Evolutionary conservation across 2,329 filamentous ascomycete species (phyloP).

Genomic region (Lachnellula subtilissima): DNA sequence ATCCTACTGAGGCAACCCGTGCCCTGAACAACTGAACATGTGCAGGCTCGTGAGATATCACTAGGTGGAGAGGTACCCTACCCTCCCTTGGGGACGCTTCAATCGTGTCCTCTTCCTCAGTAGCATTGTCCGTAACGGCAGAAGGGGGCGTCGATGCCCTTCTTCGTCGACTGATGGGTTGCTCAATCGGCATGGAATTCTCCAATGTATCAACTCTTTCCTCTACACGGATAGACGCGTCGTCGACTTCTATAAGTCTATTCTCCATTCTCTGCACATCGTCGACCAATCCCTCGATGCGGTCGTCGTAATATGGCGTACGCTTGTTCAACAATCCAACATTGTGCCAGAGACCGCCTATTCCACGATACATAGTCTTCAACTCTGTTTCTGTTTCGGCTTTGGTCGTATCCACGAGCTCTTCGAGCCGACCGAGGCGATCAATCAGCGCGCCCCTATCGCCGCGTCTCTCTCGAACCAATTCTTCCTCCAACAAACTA

Average conservation of each 20-base stretch:
- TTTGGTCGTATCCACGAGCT: constrained; percentile 47
- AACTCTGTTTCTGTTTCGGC: constrained; percentile 49
- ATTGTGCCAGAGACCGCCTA: constrained; percentile 48
- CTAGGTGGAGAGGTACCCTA: constrained; percentile 4
- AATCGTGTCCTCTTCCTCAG: constrained; percentile 7
- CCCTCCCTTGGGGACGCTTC: constrained; percentile 3
- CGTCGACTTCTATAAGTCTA: constrained; percentile 30
- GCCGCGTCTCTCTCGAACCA: constrained; percentile 34
- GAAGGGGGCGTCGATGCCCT: constrained; percentile 29
- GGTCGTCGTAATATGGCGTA: constrained; percentile 49
- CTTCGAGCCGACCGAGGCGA: constrained; percentile 42
- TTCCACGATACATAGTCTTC: constrained; percentile 50
- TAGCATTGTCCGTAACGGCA: constrained; percentile 1
- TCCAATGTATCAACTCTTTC: constrained; percentile 27
- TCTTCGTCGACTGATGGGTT: constrained; percentile 19
- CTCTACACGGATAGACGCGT: constrained; percentile 33
- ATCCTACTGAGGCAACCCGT: constrained; percentile 19
- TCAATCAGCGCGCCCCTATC: constrained; percentile 24
- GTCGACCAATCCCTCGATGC: constrained; percentile 47
- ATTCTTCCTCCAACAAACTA: constrained; percentile 40
- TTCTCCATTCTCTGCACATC: constrained; percentile 28
- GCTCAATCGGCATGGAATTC: constrained; percentile 3
- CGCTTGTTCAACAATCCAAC: constrained; percentile 45
- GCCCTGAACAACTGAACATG: constrained; percentile 21
- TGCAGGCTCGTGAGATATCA: constrained; percentile 14